Conservation (phyloP, 768 basidiomycete genomes). For the Leccinellum luteum region DNA sequence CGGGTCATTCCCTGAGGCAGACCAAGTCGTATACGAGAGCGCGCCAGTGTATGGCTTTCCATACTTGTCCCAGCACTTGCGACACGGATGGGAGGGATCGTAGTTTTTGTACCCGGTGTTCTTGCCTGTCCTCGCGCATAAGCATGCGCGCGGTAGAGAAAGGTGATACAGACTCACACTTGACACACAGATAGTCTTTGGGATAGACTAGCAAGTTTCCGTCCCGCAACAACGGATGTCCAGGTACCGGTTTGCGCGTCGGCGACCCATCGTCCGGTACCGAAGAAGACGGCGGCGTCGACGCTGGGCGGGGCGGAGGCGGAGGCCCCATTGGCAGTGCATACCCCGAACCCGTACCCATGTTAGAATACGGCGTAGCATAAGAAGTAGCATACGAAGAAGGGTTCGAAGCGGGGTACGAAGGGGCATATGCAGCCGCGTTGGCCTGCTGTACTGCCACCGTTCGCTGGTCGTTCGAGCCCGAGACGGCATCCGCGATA, state of each 20-base stretch:
- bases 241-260: constrained; percentile 58
- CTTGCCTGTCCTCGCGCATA: constrained; percentile 45
- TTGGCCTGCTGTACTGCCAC: constrained; percentile 14
- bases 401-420: neutral
- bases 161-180: constrained; percentile 47
- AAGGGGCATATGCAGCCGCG: constrained; percentile 14
- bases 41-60: constrained; percentile 59
- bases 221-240: constrained; percentile 62
- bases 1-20: constrained; percentile 17
- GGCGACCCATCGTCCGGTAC: constrained; percentile 56
- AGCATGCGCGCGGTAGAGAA: neutral
- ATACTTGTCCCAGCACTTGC: constrained; percentile 73
- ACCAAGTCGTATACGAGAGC: constrained; percentile 50
- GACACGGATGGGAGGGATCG: constrained; percentile 67
- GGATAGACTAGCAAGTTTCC: constrained; percentile 73
- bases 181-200: constrained; percentile 54
- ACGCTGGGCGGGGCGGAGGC: constrained; percentile 7
- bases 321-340: constrained; percentile 12
- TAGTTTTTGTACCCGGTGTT: constrained; percentile 73
- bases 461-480: constrained; percentile 19
- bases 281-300: constrained; percentile 13
- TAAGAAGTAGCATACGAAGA: neutral
- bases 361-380: constrained; percentile 13
- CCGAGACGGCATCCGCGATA: constrained; percentile 29
- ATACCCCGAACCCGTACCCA: neutral